phyloP scores from a whole-genome alignment of 1,284 basidiomycete species.

The Ceratobasidium sp. region DNA sequence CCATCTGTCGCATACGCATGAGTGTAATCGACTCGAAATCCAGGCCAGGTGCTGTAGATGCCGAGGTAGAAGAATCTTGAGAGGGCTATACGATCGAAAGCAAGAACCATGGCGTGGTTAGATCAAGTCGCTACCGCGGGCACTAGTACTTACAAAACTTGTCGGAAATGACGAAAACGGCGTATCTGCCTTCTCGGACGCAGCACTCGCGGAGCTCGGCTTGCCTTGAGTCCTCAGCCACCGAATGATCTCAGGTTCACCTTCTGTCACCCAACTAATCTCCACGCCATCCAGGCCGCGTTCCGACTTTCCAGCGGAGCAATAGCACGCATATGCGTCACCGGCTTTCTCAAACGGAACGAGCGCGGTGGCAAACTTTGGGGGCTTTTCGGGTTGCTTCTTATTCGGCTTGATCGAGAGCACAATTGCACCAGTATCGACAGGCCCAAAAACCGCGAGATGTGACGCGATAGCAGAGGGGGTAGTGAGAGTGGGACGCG shows the following conservation, averaged over 20 bases:
- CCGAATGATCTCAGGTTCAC: constrained; percentile 78
- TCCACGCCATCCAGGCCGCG: constrained; percentile 70
- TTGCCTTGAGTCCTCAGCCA: constrained; percentile 69
- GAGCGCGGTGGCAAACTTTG: constrained; percentile 75
- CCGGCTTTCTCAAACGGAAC: constrained; percentile 80
- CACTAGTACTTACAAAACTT: constrained; percentile 64
- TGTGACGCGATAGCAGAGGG: constrained; percentile 65
- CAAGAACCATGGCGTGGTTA: neutral
- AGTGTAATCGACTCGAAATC: constrained; percentile 87
- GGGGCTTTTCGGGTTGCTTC: constrained; percentile 65
- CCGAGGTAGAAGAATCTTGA: constrained; percentile 28
- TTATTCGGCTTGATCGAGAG: constrained; percentile 69
- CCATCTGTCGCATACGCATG: constrained; percentile 83
- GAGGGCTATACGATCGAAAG: constrained; percentile 10
- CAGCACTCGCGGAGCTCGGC: neutral
- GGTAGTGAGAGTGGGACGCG: constrained; percentile 69
- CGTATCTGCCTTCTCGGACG: constrained; percentile 16
- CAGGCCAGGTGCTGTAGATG: constrained; percentile 58
- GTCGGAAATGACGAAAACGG: constrained; percentile 68
- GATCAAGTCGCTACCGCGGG: constrained; percentile 38
- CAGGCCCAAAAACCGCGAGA: constrained; percentile 70
- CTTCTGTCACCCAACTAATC: constrained; percentile 73
- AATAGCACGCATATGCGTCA: constrained; percentile 78
- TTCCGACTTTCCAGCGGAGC: constrained; percentile 67
- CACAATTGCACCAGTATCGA: constrained; percentile 74